Evolutionary conservation across 371 early-diverging fungal genomes (phyloP), one percentile per base, ranked within the genome.

Genomic region (Paraphysoderma sedebokerense): DNA sequence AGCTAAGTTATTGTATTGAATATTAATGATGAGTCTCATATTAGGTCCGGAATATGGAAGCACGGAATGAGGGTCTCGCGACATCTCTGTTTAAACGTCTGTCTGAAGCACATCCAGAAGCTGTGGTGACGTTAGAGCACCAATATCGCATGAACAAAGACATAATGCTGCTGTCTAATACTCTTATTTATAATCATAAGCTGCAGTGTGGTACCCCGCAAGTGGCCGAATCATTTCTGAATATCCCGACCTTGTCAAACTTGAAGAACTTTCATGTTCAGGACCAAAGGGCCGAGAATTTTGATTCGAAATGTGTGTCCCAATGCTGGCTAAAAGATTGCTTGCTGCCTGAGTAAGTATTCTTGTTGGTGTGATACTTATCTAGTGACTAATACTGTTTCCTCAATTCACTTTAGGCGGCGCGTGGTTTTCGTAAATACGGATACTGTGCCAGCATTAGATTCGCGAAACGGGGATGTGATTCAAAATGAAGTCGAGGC

Each of bases 121-220:
- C 91, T 0, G 73, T 90, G 8, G 74, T 69, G 11, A 67, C 63
- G n/a, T 66, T 99, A 22, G 72, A 76, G 46, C 71, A 76, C 41
- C 99, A 99, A 59, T 99, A 98, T 53, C 79, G 99, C 26, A 98
- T 99, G 99, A 85, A 84, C 53, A 53, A 64, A 23, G 89, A 87
- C 27, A 87, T 99, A 28, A 92, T 96, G 92, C 58, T 63, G 5
- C 57, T 99, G 5, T 71, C 86, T 17, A 99, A 98, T 58, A 50
- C 59, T 3, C 56, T 97, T 3, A 76, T 98, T 8, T 99, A 88
- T 58, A 71, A 82, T 49, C 59, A 79, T 46, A 70, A 77, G 37
- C 58, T 96, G 38, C 63, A 66, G 30, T 92, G 89, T 50, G 93
- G 86, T 13, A 78, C 74, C 8, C 50, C 60, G n/a, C 53, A 53